Evolutionary conservation across 148 eudicot species (phyloP).

Genomic region (Nepenthes gracilis): DNA sequence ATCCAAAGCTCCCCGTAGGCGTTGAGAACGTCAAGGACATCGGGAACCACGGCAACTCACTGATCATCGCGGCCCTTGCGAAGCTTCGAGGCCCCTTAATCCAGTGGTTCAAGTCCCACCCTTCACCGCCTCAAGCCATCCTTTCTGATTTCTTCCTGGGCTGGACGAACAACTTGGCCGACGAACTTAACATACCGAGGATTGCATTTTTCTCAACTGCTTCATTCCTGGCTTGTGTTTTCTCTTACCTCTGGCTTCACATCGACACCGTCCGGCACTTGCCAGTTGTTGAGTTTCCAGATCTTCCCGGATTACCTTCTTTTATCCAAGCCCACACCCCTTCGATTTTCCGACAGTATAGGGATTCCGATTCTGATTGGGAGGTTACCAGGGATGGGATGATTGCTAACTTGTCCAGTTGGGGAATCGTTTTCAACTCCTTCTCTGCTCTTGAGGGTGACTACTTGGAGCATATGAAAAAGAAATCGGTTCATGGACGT

Average conservation of each 20-base stretch:
- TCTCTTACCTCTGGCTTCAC: neutral
- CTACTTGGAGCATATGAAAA: conserved; percentile 23
- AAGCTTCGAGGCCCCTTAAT: conserved; percentile 25
- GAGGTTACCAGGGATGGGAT: conserved; percentile 21
- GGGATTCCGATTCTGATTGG: conserved; percentile 1
- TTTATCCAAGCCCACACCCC: conserved; percentile 24
- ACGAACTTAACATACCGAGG: conserved; percentile 28
- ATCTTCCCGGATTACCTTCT: conserved; percentile 29
- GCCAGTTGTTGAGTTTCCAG: conserved; percentile 10
- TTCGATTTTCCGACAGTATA: conserved; percentile 12
- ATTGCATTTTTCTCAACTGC: conserved; percentile 34
- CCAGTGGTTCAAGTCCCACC: conserved; percentile 37
- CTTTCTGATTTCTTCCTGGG: conserved; percentile 67
- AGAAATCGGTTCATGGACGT: conserved; percentile 15
- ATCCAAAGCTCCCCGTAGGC: conserved; percentile 26
- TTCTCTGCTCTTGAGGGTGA: conserved; percentile 38
- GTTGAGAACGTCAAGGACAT: conserved; percentile 41
- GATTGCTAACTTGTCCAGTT: conserved; percentile 28
- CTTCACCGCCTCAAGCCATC: conserved; percentile 42
- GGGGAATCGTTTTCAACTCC: conserved; percentile 41
- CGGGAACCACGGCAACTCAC: conserved; percentile 31
- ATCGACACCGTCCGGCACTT: conserved; percentile 2
- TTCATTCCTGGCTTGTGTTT: conserved; percentile 2
- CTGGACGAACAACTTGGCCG: conserved; percentile 35
- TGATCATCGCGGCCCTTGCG: conserved; percentile 19